These are phyloP conservation scores for Boechera retrofracta DNA, from an alignment of 345 rosid species.

Conservation along the genomic window DNA sequence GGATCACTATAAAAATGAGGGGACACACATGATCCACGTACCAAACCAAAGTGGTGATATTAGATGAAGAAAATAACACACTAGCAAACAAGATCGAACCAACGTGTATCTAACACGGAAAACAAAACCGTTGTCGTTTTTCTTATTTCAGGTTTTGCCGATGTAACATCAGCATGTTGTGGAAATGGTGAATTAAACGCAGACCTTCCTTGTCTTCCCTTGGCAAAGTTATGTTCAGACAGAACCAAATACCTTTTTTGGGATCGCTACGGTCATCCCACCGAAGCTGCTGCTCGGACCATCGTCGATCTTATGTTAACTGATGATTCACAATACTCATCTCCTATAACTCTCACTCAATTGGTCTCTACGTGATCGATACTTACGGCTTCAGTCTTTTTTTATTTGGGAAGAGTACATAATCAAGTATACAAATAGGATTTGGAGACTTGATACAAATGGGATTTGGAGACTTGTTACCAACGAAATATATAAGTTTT, in stretches of 20 bases:
- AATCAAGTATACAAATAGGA: slow-evolving; percentile 3
- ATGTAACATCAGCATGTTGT: slow-evolving; percentile 78
- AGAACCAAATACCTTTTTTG: slow-evolving; percentile 73
- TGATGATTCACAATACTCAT: slow-evolving; percentile 49
- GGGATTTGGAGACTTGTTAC: background rate
- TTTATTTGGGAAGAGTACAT: background rate
- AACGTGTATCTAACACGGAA: slow-evolving; percentile 2
- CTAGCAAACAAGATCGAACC: background rate
- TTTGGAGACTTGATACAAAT: slow-evolving; percentile 6
- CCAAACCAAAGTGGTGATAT: slow-evolving; percentile 3
- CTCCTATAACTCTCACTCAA: slow-evolving; percentile 59
- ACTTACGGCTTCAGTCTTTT: background rate
- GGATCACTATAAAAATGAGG: background rate
- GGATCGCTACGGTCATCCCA: slow-evolving; percentile 75
- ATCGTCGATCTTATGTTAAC: slow-evolving; percentile 56
- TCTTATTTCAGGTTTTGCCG: slow-evolving; percentile 57
- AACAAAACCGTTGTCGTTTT: background rate
- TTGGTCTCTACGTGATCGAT: slow-evolving; percentile 44
- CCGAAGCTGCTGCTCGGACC: slow-evolving; percentile 57
- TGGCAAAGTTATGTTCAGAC: slow-evolving; percentile 61
- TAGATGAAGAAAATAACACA: background rate
- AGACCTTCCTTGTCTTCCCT: slow-evolving; percentile 55
- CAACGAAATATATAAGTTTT: background rate
- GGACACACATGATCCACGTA: slow-evolving; percentile 9
- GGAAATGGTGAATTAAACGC: slow-evolving; percentile 72